Percentiles rank a stretch among this genome's conserved stretches.
Conservation (phyloP, 148 eudicot genomes). For the Mesembryanthemum crystallinum region DNA sequence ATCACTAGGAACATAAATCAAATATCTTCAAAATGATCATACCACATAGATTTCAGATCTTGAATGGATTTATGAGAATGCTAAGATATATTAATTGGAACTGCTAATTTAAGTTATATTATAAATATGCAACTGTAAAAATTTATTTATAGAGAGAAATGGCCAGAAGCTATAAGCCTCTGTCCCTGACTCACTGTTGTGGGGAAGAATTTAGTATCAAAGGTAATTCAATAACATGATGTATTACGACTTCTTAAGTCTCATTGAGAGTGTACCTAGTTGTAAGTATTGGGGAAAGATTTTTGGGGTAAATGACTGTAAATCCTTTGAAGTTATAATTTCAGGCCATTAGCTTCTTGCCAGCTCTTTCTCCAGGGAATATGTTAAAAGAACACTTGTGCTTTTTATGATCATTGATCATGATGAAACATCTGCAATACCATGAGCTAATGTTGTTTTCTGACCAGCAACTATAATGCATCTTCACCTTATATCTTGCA, state of each 20-base stretch:
- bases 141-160: too few relatives aligned
- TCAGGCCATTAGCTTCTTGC: not conserved
- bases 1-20: not conserved
- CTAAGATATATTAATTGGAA: too few relatives aligned
- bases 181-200: not conserved
- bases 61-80: not conserved
- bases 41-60: not conserved
- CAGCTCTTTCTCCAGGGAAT: not conserved
- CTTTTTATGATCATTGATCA: not conserved
- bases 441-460: not conserved
- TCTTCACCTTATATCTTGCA: not conserved
- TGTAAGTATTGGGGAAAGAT: not conserved
- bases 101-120: too few relatives aligned
- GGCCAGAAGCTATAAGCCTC: too few relatives aligned
- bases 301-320: not conserved
- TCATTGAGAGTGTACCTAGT: not conserved
- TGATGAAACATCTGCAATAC: not conserved
- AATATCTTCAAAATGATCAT: not conserved
- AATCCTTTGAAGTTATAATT: not conserved
- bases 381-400: not conserved
- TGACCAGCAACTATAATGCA: not conserved
- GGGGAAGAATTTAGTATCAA: too few relatives aligned
- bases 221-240: not conserved
- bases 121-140: too few relatives aligned
- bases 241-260: not conserved